Evolutionary conservation across 352 stramenopile genomes (phyloP), one percentile per base, ranked within the genome.

Genomic region (Globisporangium orthogonon): DNA sequence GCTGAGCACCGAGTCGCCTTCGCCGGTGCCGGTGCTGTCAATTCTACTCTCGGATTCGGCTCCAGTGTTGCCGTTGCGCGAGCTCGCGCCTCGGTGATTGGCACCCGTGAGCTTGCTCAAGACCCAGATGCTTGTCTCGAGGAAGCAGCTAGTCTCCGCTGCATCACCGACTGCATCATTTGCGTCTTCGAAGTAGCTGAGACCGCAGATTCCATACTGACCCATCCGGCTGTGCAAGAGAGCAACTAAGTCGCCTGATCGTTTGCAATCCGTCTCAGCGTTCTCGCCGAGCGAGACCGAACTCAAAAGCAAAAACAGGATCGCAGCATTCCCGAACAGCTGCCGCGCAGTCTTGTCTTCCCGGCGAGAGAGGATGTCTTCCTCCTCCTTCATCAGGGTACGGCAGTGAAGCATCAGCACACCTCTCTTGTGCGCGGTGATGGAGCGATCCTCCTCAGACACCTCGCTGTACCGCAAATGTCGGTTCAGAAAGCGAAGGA

Each of bases 301-400:
- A 28, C 53, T 41, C 14, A 87, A 45, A 2, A 73, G 55, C 6
- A 86, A 15, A 44, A 87, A 87, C 39, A 86, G 55, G 4, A 87
- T 74, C 1, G 75, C 67, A 31, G 75, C 69, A 46, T 76, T 75
- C 0, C 73, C 71, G 56, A 86, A 76, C 3, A 88, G 64, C 33
- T 74, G 70, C 18, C 61, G 68, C 7, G 78, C 58, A 0, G 56
- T 73, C 50, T 76, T 85, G 29, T 70, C 66, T 49, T 82, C 75
- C 23, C 62, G 74, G n/a, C 62, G 70, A 13, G 63, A 57, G 3
- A 77, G 48, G n/a, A 52, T 69, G 6, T 78, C 69, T 55, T 89
- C 78, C 63, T 89, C 80, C 47, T 91, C 76, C 53, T 91, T 91
- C 60, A 91, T 77, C 51, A 91, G 54, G 17, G 51, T 61, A 15